A percentile compares a stretch with the other conserved stretches of the same genome.
phyloP scores from a whole-genome alignment of 2,329 filamentous ascomycete species.

The Fusarium sp. region DNA sequence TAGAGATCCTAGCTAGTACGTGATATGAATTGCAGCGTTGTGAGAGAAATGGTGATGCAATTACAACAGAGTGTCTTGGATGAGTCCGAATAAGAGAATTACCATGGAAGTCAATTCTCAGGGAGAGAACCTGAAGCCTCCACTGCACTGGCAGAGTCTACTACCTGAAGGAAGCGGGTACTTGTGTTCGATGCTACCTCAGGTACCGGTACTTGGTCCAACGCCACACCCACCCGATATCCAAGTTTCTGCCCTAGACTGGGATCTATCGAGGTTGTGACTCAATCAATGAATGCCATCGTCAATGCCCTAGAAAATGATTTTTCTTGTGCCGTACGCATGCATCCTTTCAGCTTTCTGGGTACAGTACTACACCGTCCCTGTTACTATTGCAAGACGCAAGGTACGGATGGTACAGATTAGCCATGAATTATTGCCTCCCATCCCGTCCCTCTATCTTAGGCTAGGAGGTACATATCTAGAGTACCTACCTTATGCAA shows the following conservation, averaged over 20 bases:
- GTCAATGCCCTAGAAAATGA: background rate
- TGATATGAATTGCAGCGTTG: slow-evolving; percentile 1
- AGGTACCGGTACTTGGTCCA: slow-evolving; percentile 42
- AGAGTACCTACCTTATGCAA: background rate
- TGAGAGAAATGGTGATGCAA: background rate
- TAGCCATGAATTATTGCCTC: slow-evolving; percentile 21
- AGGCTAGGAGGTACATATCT: background rate
- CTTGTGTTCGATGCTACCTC: slow-evolving; percentile 13
- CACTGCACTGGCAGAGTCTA: background rate
- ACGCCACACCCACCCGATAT: slow-evolving; percentile 31
- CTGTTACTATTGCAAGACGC: background rate
- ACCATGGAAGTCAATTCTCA: background rate
- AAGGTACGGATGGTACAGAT: background rate
- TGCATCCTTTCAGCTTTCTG: slow-evolving; percentile 4
- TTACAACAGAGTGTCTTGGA: slow-evolving; percentile 22
- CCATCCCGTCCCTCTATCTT: background rate
- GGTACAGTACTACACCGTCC: background rate
- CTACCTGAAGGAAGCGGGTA: slow-evolving; percentile 19
- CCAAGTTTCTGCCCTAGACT: slow-evolving; percentile 27
- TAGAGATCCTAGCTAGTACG: slow-evolving; percentile 2
- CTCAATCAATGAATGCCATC: slow-evolving; percentile 19
- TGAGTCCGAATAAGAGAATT: slow-evolving; percentile 1
- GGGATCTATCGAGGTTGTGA: slow-evolving; percentile 11
- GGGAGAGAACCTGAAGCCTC: background rate
- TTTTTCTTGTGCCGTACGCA: slow-evolving; percentile 8